Conservation (phyloP, 495 filamentous ascomycete genomes). For the Xylaria sp. region DNA sequence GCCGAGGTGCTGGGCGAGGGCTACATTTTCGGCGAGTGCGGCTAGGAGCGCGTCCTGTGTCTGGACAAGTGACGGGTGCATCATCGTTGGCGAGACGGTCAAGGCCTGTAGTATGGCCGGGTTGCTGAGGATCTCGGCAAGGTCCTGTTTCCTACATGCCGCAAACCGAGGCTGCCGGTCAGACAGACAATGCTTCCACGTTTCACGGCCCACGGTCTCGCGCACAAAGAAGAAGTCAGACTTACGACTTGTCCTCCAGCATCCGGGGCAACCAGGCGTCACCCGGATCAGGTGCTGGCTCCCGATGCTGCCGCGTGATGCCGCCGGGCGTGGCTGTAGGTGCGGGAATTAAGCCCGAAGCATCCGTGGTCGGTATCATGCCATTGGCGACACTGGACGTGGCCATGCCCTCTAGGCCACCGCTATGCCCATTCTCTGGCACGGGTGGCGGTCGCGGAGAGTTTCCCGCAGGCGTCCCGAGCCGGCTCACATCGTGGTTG, state of each 20-base stretch:
- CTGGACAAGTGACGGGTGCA: slow-evolving; percentile 65
- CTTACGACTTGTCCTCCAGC: slow-evolving; percentile 78
- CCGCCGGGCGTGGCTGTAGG: slow-evolving; percentile 22
- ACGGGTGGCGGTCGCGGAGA: slow-evolving; percentile 52
- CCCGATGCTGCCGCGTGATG: slow-evolving; percentile 23
- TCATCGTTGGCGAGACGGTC: slow-evolving; percentile 67
- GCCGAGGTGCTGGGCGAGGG: slow-evolving; percentile 66
- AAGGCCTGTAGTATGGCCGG: slow-evolving; percentile 67
- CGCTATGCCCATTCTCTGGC: slow-evolving; percentile 39
- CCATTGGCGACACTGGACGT: neutral
- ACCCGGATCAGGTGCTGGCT: slow-evolving; percentile 52
- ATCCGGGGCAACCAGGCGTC: slow-evolving; percentile 72
- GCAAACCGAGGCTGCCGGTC: slow-evolving; percentile 11
- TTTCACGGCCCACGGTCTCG: neutral
- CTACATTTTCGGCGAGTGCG: slow-evolving; percentile 71
- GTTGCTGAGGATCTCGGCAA: slow-evolving; percentile 68
- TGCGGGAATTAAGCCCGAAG: slow-evolving; percentile 34
- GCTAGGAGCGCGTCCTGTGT: slow-evolving; percentile 62
- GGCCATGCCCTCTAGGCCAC: slow-evolving; percentile 14
- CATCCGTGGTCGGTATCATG: slow-evolving; percentile 30
- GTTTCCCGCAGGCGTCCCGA: slow-evolving; percentile 62
- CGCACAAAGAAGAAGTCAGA: too few species aligned
- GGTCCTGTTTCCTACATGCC: slow-evolving; percentile 60
- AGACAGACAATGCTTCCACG: too few species aligned
- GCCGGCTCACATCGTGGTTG: slow-evolving; percentile 71